phyloP scores from a whole-genome alignment of 2,329 filamentous ascomycete genomes.

The Aaosphaeria pasadenensis region DNA sequence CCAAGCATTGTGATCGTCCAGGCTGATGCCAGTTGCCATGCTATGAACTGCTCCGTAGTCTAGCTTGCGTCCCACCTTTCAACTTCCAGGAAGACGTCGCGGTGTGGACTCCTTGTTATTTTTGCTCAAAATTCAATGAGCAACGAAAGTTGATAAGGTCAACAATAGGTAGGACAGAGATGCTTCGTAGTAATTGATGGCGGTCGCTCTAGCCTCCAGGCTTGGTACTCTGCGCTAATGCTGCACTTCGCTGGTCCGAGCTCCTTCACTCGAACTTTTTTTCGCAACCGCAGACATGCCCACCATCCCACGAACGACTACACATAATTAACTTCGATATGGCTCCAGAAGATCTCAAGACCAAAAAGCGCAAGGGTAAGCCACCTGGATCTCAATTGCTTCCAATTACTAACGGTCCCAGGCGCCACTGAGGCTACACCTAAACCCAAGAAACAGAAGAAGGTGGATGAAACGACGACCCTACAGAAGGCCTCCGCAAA shows the following conservation, averaged over 20 bases:
- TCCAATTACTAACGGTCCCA: slow-evolving; percentile 9
- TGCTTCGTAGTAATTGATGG: too few relatives aligned
- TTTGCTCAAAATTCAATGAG: too few relatives aligned
- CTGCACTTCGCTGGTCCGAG: slow-evolving; percentile 21
- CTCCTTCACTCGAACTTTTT: slow-evolving; percentile 29
- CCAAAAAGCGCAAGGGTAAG: slow-evolving; percentile 56
- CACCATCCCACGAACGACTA: slow-evolving; percentile 3
- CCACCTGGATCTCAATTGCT: slow-evolving; percentile 1
- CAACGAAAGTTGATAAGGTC: too few relatives aligned
- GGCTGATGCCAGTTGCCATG: slow-evolving; percentile 24
- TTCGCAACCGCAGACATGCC: slow-evolving; percentile 10
- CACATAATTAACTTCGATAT: slow-evolving; percentile 36
- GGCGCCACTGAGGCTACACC: slow-evolving; percentile 31
- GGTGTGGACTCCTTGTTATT: too few relatives aligned
- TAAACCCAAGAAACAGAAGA: slow-evolving; percentile 39
- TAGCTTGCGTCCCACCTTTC: too few relatives aligned
- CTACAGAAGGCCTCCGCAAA: slow-evolving; percentile 16
- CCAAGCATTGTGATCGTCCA: slow-evolving; percentile 33
- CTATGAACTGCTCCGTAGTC: too few relatives aligned
- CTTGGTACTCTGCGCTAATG: too few relatives aligned
- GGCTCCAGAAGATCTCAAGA: slow-evolving; percentile 51
- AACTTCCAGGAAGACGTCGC: too few relatives aligned
- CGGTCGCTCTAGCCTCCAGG: too few relatives aligned
- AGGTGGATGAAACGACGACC: slow-evolving; percentile 27
- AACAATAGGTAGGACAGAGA: too few relatives aligned